These are phyloP conservation scores for Magnusiomyces ingens DNA, from an alignment of 1,139 yeast genomes.

Conservation along the genomic window DNA sequence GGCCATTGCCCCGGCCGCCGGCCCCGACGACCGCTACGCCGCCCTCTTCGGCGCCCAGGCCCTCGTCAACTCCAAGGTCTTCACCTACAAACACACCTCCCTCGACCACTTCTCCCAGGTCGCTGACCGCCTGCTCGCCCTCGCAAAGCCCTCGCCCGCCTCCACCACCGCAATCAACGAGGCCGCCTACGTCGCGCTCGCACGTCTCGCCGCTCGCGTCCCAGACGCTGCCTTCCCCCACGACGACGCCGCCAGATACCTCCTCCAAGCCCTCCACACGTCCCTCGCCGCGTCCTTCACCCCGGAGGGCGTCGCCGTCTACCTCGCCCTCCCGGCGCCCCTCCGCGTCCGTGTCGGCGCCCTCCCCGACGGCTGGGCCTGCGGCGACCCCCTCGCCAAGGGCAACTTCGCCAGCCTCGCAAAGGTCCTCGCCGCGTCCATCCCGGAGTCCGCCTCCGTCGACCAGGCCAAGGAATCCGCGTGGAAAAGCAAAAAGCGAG, in stretches of 20 bases:
- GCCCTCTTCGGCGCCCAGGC: constrained; percentile 74
- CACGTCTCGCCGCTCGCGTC: constrained; percentile 59
- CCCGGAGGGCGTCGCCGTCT: constrained; percentile 76
- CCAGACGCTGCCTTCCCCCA: constrained; percentile 61
- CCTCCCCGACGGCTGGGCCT: constrained; percentile 50
- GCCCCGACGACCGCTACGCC: neutral
- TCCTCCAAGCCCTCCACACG: constrained; percentile 31
- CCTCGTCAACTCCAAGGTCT: constrained; percentile 51
- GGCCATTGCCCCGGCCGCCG: neutral
- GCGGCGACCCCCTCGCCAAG: constrained; percentile 62
- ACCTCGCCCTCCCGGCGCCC: constrained; percentile 43
- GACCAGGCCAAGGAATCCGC: constrained; percentile 30
- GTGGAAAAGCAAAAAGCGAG: constrained; percentile 25
- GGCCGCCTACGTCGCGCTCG: too few species aligned
- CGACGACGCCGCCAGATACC: constrained; percentile 14
- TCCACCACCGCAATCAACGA: too few species aligned
- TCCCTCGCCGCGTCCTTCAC: constrained; percentile 36
- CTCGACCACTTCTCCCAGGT: constrained; percentile 34
- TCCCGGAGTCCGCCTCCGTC: constrained; percentile 26
- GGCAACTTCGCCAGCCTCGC: constrained; percentile 58
- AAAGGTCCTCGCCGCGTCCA: constrained; percentile 52
- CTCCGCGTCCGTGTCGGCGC: constrained; percentile 32
- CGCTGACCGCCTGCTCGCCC: constrained; percentile 45
- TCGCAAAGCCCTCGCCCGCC: too few species aligned
- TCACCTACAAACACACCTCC: constrained; percentile 32